Evolutionary conservation across 2,329 filamentous ascomycete species (phyloP), one percentile per base, ranked within the genome.

Genomic region (Cladorrhinum sp.): DNA sequence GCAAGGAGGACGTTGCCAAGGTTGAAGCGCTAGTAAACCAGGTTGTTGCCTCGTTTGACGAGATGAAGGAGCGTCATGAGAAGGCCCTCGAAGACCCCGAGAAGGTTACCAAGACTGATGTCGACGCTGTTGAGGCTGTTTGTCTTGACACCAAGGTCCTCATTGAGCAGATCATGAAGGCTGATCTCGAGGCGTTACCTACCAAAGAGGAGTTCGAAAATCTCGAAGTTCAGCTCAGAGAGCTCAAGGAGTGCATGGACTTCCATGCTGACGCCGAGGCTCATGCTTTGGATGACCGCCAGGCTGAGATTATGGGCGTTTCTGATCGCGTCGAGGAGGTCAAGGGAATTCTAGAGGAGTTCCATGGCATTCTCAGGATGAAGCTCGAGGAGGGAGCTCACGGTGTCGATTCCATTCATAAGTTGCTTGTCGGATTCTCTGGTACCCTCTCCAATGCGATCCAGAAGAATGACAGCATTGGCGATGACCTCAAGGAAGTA

Each of bases 141-240:
- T 90, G 92, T 30, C 84, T 90, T n/a, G 92, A 96, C 65, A 87
- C 96, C 74, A 96, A 96, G 76, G 80, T 83, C 3, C 85, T 88
- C 26, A 80, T 97, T 8, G 89, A 92, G 50, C 86, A 89, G 58
- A 83, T 95, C 69, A 81, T 86, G 33, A 81, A 89, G 58, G 86
- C 89, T 1, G 88, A 95, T 68, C 79, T 90, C 5, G 87, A 88
- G 1, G 80, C 82, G 1, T 75, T 96, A 2, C 86, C 92, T 1
- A 86, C 86, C 4, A 96, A 92, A 72, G 86, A 91, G 1, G 91
- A 96, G 66, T 72, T 96, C 68, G 85, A 86, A 67, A 82, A 82
- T 46, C 77, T 95, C n/a, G 83, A 87, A 56, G 82, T 85, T n/a
- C 81, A 89, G 61, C 79, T 93, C 62, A 84, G 82, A 57, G 86